A percentile compares a stretch with the other conserved stretches of the same genome.
Evolutionary conservation across 2,329 filamentous ascomycete species (phyloP).

Genomic region (Alternaria viburni): DNA sequence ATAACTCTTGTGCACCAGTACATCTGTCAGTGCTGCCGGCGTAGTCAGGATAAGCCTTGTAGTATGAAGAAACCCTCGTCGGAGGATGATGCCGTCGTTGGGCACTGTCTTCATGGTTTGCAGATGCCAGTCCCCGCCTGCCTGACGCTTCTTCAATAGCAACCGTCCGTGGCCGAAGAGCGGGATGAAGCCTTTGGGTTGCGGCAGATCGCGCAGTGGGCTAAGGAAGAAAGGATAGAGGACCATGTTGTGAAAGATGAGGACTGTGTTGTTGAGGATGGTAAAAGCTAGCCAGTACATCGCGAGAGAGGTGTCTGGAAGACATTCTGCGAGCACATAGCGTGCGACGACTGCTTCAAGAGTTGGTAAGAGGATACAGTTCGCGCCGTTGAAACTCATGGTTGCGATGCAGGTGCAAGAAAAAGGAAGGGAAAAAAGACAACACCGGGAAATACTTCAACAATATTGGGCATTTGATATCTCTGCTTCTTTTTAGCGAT

Average conservation of each 20-base stretch:
- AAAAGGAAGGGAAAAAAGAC: conserved; percentile 22
- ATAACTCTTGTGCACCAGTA: conserved; percentile 60
- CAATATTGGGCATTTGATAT: neutral
- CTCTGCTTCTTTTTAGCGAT: neutral
- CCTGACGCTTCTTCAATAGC: conserved; percentile 38
- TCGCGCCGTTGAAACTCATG: conserved; percentile 24
- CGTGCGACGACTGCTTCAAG: conserved; percentile 26
- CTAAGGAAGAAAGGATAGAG: conserved; percentile 49
- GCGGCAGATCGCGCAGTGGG: conserved; percentile 49
- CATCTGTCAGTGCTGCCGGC: conserved; percentile 55
- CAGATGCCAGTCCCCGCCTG: conserved; percentile 41
- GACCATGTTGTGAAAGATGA: conserved; percentile 27
- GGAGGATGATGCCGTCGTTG: conserved; percentile 51
- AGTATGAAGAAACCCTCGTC: conserved; percentile 47
- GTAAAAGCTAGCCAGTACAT: conserved; percentile 24
- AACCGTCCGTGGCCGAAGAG: conserved; percentile 48
- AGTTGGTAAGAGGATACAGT: conserved; percentile 23
- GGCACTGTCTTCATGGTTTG: conserved; percentile 47
- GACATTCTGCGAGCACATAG: conserved; percentile 27
- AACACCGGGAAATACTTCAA: neutral
- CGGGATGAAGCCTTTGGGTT: conserved; percentile 32
- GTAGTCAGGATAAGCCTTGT: conserved; percentile 49
- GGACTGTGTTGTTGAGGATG: conserved; percentile 21
- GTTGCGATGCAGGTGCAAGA: conserved; percentile 6
- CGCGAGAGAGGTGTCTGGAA: conserved; percentile 19